Conservation (phyloP, 306 rosid genomes). For the Sophora flavescens region DNA sequence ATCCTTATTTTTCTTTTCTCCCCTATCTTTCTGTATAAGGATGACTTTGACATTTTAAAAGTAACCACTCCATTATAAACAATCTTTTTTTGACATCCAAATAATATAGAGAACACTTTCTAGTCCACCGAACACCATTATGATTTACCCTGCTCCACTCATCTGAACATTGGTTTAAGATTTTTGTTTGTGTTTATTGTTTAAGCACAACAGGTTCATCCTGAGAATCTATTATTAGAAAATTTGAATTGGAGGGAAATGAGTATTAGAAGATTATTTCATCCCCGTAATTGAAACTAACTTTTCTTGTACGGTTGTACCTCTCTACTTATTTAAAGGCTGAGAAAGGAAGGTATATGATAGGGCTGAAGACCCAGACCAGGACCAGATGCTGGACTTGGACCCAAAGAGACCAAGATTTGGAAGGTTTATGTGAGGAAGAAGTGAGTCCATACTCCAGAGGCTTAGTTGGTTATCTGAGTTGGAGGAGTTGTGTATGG, state of each 20-base stretch:
- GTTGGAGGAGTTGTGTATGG: too few relatives aligned
- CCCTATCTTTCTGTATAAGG: neutral
- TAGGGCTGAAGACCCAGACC: too few relatives aligned
- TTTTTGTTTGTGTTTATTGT: neutral
- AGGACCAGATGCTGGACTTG: too few relatives aligned
- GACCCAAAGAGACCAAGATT: too few relatives aligned
- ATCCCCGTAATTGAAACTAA: neutral
- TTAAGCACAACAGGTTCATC: neutral
- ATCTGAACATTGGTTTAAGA: neutral
- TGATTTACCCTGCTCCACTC: neutral
- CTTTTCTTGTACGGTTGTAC: neutral
- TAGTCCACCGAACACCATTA: neutral
- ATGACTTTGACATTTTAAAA: neutral
- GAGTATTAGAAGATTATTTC: neutral
- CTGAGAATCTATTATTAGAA: neutral
- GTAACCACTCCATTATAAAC: neutral
- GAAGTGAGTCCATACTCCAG: too few relatives aligned
- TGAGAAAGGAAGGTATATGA: neutral
- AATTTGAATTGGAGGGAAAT: conserved; percentile 19
- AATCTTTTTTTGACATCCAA: neutral
- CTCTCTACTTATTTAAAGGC: neutral
- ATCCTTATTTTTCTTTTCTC: neutral
- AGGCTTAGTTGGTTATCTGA: too few relatives aligned
- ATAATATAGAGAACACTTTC: neutral
- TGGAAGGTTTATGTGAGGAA: too few relatives aligned